Conservation (phyloP, 352 stramenopile genomes). For the Phytophthora chlamydospora region DNA sequence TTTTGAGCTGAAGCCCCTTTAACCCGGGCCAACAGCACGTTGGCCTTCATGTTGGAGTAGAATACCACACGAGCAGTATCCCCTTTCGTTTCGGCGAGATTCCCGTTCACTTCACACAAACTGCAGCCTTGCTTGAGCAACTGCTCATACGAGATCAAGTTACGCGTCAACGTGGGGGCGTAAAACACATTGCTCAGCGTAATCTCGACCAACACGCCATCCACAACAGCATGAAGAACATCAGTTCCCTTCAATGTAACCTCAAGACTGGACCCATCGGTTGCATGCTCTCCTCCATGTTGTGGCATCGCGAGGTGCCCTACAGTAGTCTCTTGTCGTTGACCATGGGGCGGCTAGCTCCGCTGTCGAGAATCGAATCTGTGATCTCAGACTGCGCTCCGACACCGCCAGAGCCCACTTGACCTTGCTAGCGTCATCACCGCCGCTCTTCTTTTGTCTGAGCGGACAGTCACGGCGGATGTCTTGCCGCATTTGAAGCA, state of each 20-base stretch:
- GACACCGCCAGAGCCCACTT: background rate
- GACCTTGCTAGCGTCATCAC: background rate
- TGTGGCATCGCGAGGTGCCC: too few species aligned
- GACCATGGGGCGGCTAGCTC: conserved; percentile 9
- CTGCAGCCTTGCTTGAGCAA: too few species aligned
- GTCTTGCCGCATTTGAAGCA: conserved; percentile 3
- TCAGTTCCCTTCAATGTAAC: conserved; percentile 6
- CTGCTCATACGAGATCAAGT: conserved; percentile 16
- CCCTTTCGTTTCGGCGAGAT: background rate
- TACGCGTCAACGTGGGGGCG: conserved; percentile 9
- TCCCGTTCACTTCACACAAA: too few species aligned
- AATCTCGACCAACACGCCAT: background rate
- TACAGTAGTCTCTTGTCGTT: conserved; percentile 2
- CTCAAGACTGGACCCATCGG: conserved; percentile 2
- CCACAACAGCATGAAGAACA: background rate
- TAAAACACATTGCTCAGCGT: conserved; percentile 15
- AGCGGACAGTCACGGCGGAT: conserved; percentile 2
- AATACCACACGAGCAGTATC: conserved; percentile 1
- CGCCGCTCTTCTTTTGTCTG: background rate
- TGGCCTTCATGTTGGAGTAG: conserved; percentile 1
- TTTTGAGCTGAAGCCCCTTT: too few species aligned
- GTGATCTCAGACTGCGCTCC: background rate
- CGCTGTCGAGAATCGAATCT: conserved; percentile 11
- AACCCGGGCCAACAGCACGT: conserved; percentile 2
- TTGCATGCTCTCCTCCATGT: conserved; percentile 3